Evolutionary conservation across 2,329 filamentous ascomycete genomes (phyloP), one percentile per base, ranked within the genome.

Genomic region (Corniculantispora saksenae): DNA sequence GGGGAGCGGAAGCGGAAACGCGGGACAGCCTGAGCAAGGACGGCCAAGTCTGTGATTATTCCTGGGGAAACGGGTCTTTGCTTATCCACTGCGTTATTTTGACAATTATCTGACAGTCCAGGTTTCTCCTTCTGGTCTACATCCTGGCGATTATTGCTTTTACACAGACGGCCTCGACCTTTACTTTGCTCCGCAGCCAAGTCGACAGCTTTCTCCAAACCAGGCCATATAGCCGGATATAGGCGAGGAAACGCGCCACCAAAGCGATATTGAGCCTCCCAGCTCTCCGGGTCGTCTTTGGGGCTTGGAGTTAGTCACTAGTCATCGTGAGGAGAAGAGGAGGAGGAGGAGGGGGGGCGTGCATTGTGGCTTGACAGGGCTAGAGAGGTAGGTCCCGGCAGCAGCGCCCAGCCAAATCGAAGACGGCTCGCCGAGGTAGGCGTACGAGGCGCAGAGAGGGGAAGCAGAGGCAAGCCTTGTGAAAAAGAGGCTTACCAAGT

Each of bases 31-130:
- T 43, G 38, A 43, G 38, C 17, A 32, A 32, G 32, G 32, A 32
- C 32, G 32, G 32, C 32, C 32, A 32, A 6, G 32, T 47, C 13
- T 32, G 27, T n/a, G 35, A 21, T 45, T 9, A 47, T 54, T 61
- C 59, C 59, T 61, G 59, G 59, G 59, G 59, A 54, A 61, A 61
- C 35, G 59, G 59, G 59, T 17, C 59, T 53, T 45, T 32, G 5
- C 5, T 45, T 61, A 53, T 54, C n/a, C 32, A 23, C 47, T 27
- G 43, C 40, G n/a, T 32, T n/a, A 55, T 55, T 55, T 56, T 38
- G 54, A 35, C 51, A n/a, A 35, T 38, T 38, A 38, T 38, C 35
- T 38, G 35, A 38, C 35, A 38, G 35, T 38, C 8, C 38, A 13
- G 4, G 38, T 43, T 3, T 10, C 32, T 32, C 10, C 10, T 5